Percentiles rank a stretch among this genome's conserved stretches.
Conservation (phyloP, 75 land plant species). For the Sequoiadendron giganteum region DNA sequence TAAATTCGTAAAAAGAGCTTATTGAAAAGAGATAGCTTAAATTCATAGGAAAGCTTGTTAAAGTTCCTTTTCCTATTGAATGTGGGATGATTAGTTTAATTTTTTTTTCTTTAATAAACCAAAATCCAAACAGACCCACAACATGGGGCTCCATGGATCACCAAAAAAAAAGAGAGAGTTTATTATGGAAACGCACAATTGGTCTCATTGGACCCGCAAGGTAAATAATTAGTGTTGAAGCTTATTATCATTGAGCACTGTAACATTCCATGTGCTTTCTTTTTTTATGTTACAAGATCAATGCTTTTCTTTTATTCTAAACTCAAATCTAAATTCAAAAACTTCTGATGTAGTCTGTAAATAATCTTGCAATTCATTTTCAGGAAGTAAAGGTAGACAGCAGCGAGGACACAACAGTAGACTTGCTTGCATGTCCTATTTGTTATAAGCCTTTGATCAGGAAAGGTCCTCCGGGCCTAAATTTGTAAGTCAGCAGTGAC, state of each 20-base stretch:
- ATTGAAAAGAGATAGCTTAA: too few relatives aligned
- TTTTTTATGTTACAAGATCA: background rate
- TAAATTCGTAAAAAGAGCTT: too few relatives aligned
- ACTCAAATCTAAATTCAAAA: background rate
- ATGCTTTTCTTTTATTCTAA: background rate
- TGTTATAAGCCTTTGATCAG: conserved; percentile 48
- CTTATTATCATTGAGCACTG: background rate
- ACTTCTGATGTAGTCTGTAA: background rate
- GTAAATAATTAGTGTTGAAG: background rate
- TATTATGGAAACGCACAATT: too few relatives aligned
- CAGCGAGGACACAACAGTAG: conserved; percentile 2
- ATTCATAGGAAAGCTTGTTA: too few relatives aligned
- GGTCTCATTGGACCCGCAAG: background rate
- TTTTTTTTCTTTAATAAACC: too few relatives aligned
- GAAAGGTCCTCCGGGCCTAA: conserved; percentile 36
- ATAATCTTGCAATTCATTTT: background rate
- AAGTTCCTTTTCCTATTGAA: too few relatives aligned
- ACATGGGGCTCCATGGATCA: too few relatives aligned
- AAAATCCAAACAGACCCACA: too few relatives aligned
- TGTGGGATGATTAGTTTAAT: too few relatives aligned
- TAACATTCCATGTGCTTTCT: background rate
- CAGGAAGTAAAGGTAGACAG: conserved; percentile 9
- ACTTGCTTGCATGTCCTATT: conserved; percentile 65
- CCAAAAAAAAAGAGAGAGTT: too few relatives aligned
- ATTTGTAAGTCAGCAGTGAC: conserved; percentile 37